Conservation (phyloP, 2,329 filamentous ascomycete species). For the Alternaria infectoria region DNA sequence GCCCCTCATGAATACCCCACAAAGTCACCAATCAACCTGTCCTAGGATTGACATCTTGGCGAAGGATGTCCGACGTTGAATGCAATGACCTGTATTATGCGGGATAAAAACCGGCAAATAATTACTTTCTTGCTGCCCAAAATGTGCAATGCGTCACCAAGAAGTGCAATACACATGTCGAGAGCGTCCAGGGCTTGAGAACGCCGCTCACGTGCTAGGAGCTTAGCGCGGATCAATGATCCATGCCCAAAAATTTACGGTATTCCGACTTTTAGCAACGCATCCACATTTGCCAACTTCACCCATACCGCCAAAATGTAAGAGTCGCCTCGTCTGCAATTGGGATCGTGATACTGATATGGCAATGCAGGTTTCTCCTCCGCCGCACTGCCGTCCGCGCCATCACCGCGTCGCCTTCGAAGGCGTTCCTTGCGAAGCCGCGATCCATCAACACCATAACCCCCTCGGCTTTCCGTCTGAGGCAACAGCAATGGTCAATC, state of each 20-base stretch:
- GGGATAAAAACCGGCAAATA: background rate
- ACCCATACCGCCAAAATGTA: constrained; percentile 23
- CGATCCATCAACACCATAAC: constrained; percentile 45
- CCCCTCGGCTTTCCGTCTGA: constrained; percentile 37
- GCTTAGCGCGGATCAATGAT: constrained; percentile 7
- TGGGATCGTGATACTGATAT: constrained; percentile 5
- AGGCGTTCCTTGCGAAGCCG: constrained; percentile 52
- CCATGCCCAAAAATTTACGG: constrained; percentile 12
- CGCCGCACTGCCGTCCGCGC: constrained; percentile 64
- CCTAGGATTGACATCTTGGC: background rate
- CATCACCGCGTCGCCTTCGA: constrained; percentile 55
- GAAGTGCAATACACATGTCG: background rate
- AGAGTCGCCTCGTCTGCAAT: background rate
- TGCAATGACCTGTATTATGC: background rate
- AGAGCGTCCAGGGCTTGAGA: background rate
- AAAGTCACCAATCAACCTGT: background rate
- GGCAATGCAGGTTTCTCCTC: constrained; percentile 61
- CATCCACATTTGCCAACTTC: constrained; percentile 1
- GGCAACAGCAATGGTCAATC: constrained; percentile 49
- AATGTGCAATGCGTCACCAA: background rate
- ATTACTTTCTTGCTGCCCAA: background rate
- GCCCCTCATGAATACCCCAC: background rate
- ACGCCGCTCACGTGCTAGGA: constrained; percentile 2
- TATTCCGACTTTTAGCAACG: background rate
- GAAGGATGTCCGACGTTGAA: background rate